Conservation (phyloP, 805 yeast species). For the Candida tallmaniae region DNA sequence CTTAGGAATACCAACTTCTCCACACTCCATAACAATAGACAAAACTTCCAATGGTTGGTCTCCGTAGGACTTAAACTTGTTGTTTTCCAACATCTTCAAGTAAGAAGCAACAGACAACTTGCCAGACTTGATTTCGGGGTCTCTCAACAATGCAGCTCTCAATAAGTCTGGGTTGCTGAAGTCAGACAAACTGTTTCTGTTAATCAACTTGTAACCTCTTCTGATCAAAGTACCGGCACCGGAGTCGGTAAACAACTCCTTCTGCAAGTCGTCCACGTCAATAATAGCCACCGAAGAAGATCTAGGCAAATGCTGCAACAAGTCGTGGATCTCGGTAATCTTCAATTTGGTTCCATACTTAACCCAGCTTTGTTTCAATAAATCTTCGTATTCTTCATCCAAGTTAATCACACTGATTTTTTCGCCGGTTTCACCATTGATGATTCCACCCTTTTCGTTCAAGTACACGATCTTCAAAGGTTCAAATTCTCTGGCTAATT, state of each 20-base stretch:
- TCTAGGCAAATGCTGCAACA: constrained; percentile 90
- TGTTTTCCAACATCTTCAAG: constrained; percentile 61
- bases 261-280: constrained; percentile 90
- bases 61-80: constrained; percentile 72
- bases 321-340: constrained; percentile 93
- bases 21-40: constrained; percentile 65
- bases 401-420: constrained; percentile 85
- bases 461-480: constrained; percentile 95
- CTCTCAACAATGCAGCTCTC: constrained; percentile 72
- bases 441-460: constrained; percentile 96
- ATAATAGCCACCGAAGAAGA: constrained; percentile 97
- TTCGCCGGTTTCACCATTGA: constrained; percentile 88
- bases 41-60: constrained; percentile 95
- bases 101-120: constrained; percentile 75
- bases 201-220: constrained; percentile 87
- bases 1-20: constrained; percentile 42
- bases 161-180: constrained; percentile 72
- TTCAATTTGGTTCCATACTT: constrained; percentile 97
- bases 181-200: constrained; percentile 64
- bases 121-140: constrained; percentile 68
- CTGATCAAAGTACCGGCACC: constrained; percentile 99
- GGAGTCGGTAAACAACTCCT: constrained; percentile 95
- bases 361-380: constrained; percentile 95
- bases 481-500: constrained; percentile 92
- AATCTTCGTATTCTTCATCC: constrained; percentile 91